Evolutionary conservation across 345 rosid genomes (phyloP).

Genomic region (Linum lewisii): DNA sequence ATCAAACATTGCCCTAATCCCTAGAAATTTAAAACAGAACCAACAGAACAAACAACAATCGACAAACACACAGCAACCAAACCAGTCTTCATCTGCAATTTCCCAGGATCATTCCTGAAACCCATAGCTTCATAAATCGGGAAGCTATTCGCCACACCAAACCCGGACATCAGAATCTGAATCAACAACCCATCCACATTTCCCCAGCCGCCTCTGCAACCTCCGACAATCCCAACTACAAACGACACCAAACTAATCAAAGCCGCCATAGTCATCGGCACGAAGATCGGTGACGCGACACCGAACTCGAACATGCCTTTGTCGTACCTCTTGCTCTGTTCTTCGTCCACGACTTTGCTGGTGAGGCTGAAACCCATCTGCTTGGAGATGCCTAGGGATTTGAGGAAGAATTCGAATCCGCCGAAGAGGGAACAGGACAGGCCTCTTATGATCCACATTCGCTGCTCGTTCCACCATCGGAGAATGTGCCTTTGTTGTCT

Average conservation of each 20-base stretch:
- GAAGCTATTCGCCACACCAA: slow-evolving; percentile 34
- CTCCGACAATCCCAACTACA: slow-evolving; percentile 15
- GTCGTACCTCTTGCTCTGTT: slow-evolving; percentile 45
- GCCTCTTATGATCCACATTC: slow-evolving; percentile 50
- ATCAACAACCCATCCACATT: slow-evolving; percentile 19
- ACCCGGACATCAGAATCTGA: slow-evolving; percentile 37
- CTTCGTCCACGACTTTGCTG: slow-evolving; percentile 40
- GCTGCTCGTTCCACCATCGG: slow-evolving; percentile 74
- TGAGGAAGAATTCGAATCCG: slow-evolving; percentile 31
- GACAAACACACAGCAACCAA: slow-evolving; percentile 22
- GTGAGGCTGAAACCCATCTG: slow-evolving; percentile 42
- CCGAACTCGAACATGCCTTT: slow-evolving; percentile 57
- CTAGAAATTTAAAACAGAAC: slow-evolving; percentile 20
- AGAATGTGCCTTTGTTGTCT: slow-evolving; percentile 28
- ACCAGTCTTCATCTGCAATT: slow-evolving; percentile 27
- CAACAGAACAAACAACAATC: slow-evolving; percentile 14
- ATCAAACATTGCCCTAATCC: too few relatives aligned
- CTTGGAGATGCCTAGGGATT: slow-evolving; percentile 33
- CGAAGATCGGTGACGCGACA: slow-evolving; percentile 42
- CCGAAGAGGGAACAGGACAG: slow-evolving; percentile 34
- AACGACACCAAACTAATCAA: slow-evolving; percentile 40
- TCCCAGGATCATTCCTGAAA: slow-evolving; percentile 49
- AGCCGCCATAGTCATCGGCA: slow-evolving; percentile 34
- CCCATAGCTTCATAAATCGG: slow-evolving; percentile 57
- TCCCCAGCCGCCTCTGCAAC: slow-evolving; percentile 1